Base-by-base conservation (phyloP, 305 asterid genomes). In the Euphrasia arctica region DNA sequence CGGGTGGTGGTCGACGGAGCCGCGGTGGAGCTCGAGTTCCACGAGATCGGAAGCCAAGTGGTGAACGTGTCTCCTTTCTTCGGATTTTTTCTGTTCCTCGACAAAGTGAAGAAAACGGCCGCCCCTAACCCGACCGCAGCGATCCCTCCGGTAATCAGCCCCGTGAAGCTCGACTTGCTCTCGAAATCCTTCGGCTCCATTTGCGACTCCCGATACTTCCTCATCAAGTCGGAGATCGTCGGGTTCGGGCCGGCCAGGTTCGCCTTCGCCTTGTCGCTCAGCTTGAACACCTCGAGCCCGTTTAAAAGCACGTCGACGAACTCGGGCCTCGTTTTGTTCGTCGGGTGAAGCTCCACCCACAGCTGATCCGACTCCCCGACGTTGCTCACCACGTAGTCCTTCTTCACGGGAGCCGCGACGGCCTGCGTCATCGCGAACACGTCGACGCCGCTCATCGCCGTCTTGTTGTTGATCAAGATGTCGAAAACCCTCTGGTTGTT, bases 171-270 rank as follows among this genome's bases (percentile, higher is more conserved):
- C 11, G 43, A 57, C 25, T n/a, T 2, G 4, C 8, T 51, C 2
- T 70, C 41, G 0, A 77, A 82, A 0, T 66, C 9, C 15, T 60
- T 77, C 0, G 80, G 74, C 0, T 60, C 72, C 54, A 66, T 10
- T 0, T 76, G 77, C 0, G 78, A 70, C n/a, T 80, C 77, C 29
- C 70, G 74, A 7, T 84, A 79, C 48, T 80, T 84, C 79, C 29
- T 68, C 97, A 90, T 92, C 86, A 90, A 4, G 31, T 87, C 88
- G 4, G 98, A 88, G 41, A 86, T 74, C 4, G 77, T 14, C 3
- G 98, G 98, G 54, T 93, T 93, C 0, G 91, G 90, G 1, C 97
- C 98, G 1, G 94, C 95, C 3, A 93, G 82, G 50, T 75, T 93
- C 3, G 68, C 29, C 51, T 70, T 78, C 0, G 77, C 64, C 0